Evolutionary conservation across 1,284 basidiomycete genomes (phyloP).

Genomic region (Singerocomus rubriflavus): DNA sequence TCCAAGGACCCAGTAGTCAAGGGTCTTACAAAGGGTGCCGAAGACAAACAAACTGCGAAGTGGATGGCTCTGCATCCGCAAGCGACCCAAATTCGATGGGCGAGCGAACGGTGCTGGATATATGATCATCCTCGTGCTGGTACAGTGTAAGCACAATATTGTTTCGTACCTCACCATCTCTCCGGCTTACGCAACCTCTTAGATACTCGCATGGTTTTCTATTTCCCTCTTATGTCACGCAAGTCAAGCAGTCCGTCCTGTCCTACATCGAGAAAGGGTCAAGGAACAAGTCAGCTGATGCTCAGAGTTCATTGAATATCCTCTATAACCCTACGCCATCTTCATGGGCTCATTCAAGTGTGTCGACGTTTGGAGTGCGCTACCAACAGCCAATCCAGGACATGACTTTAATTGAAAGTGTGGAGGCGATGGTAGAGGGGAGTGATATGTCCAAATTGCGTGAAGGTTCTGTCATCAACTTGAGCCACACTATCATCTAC

Average conservation of each 20-base stretch:
- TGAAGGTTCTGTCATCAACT: constrained; percentile 45
- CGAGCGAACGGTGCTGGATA: constrained; percentile 93
- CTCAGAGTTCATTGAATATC: constrained; percentile 4
- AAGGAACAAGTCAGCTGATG: constrained; percentile 28
- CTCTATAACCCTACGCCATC: constrained; percentile 40
- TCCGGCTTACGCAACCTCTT: constrained; percentile 13
- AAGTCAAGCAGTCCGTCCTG: constrained; percentile 53
- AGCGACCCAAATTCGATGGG: constrained; percentile 79
- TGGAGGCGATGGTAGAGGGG: constrained; percentile 94
- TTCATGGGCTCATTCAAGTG: constrained; percentile 78
- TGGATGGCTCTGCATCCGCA: constrained; percentile 93
- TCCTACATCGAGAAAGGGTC: constrained; percentile 41
- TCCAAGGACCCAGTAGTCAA: constrained; percentile 71
- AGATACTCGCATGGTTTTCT: constrained; percentile 95
- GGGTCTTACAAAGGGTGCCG: constrained; percentile 75
- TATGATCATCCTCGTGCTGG: constrained; percentile 95
- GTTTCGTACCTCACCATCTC: constrained; percentile 1
- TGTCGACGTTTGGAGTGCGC: constrained; percentile 80
- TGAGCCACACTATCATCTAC: neutral
- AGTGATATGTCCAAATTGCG: constrained; percentile 71
- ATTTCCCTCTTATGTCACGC: constrained; percentile 87
- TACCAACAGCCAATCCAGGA: constrained; percentile 73
- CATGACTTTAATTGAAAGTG: constrained; percentile 67
- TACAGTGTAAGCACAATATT: constrained; percentile 68
- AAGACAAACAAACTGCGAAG: constrained; percentile 93